These are phyloP conservation scores for Cyberlindnera euphorbiae DNA, from an alignment of 805 yeast genomes.

Conservation along the genomic window DNA sequence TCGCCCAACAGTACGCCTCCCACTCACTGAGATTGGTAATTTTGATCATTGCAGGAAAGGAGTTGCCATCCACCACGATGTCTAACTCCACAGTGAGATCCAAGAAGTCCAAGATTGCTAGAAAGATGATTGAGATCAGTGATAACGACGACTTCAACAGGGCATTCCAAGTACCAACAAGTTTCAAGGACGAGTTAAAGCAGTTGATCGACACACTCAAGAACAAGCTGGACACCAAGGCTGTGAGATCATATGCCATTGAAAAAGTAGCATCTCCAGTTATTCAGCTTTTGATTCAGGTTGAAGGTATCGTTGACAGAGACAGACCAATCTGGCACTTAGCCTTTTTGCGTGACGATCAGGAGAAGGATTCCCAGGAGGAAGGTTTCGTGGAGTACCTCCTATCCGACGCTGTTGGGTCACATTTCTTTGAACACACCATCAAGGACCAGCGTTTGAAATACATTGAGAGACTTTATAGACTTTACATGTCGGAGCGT, in stretches of 20 bases:
- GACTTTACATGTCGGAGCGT: constrained; percentile 67
- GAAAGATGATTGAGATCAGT: constrained; percentile 87
- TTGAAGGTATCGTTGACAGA: constrained; percentile 76
- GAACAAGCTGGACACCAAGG: constrained; percentile 33
- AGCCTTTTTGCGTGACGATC: constrained; percentile 47
- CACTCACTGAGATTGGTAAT: constrained; percentile 77
- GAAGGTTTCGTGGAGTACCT: constrained; percentile 81
- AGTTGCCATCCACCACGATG: constrained; percentile 66
- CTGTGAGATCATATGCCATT: constrained; percentile 69
- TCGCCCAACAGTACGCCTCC: constrained; percentile 77
- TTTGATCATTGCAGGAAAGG: constrained; percentile 70
- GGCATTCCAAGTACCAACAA: constrained; percentile 63
- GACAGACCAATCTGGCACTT: constrained; percentile 68
- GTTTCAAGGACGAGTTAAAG: constrained; percentile 58
- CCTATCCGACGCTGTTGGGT: constrained; percentile 85
- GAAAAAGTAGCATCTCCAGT: constrained; percentile 87
- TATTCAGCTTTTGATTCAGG: constrained; percentile 66
- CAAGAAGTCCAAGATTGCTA: constrained; percentile 79
- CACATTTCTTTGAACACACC: constrained; percentile 79
- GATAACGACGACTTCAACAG: constrained; percentile 69
- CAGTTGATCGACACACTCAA: constrained; percentile 41
- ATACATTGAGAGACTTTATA: constrained; percentile 66
- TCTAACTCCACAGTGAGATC: constrained; percentile 74
- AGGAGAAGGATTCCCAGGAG: constrained; percentile 53
- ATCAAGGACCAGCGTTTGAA: constrained; percentile 62